Evolutionary conservation across 2,329 filamentous ascomycete species (phyloP).

Genomic region (Lachnellula willkommii): DNA sequence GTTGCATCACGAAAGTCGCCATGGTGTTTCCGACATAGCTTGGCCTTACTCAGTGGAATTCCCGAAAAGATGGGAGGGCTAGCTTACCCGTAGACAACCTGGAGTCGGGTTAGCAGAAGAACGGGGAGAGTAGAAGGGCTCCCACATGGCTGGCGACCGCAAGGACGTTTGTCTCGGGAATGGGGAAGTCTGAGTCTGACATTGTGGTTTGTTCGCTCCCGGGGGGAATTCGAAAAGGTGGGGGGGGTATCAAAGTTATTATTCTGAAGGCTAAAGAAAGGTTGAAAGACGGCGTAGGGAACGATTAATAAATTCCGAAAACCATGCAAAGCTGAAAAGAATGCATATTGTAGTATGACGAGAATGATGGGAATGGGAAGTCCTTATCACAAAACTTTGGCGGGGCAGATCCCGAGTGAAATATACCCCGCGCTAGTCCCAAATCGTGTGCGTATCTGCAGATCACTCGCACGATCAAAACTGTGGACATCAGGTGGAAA

Average conservation of each 20-base stretch:
- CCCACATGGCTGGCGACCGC: constrained; percentile 94
- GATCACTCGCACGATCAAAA: constrained; percentile 3
- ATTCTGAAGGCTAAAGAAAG: constrained; percentile 1
- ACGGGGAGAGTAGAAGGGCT: constrained; percentile 18
- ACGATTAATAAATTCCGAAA: background rate
- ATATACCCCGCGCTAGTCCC: constrained; percentile 24
- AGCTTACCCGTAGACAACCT: constrained; percentile 72
- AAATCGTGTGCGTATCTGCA: background rate
- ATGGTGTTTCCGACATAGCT: constrained; percentile 99
- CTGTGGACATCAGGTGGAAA: constrained; percentile 1
- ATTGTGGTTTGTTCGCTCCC: constrained; percentile 11
- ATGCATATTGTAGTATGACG: background rate
- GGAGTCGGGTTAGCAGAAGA: constrained; percentile 27
- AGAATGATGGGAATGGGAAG: background rate
- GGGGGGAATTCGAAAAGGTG: background rate
- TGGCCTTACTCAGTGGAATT: constrained; percentile 18
- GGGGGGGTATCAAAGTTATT: constrained; percentile 1
- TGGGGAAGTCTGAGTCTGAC: constrained; percentile 29
- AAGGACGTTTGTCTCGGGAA: constrained; percentile 64
- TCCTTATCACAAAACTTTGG: constrained; percentile 3
- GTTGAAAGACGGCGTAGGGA: background rate
- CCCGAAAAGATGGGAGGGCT: constrained; percentile 1
- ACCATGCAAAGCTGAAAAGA: background rate
- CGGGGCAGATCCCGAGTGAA: constrained; percentile 4
- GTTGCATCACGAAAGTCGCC: constrained; percentile 90